Evolutionary conservation across 768 basidiomycete genomes (phyloP).

Genomic region (Phlebiopsis flavidoalba): DNA sequence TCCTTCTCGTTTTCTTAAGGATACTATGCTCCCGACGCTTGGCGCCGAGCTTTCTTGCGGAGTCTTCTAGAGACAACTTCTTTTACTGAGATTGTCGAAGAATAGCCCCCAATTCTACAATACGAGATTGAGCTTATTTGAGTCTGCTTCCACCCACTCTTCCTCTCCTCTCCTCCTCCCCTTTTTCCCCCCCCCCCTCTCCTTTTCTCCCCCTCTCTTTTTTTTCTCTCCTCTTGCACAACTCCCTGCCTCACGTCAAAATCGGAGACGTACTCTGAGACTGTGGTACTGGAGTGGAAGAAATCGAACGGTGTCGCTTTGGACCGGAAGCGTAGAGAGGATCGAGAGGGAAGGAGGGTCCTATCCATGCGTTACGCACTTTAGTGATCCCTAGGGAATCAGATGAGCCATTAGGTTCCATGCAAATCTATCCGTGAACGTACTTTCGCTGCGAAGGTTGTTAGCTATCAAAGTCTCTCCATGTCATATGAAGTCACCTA

Average conservation of each 20-base stretch:
- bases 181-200: too few relatives aligned
- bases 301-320: conserved; percentile 48
- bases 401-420: neutral
- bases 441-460: conserved; percentile 41
- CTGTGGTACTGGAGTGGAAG: conserved; percentile 65
- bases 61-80: conserved; percentile 55
- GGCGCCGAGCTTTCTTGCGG: conserved; percentile 53
- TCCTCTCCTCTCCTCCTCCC: too few relatives aligned
- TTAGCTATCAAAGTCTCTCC: neutral
- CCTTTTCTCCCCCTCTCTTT: too few relatives aligned
- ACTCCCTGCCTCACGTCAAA: neutral
- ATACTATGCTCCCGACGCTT: conserved; percentile 55
- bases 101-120: conserved; percentile 66
- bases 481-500: conserved; percentile 26
- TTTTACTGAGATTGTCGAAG: conserved; percentile 42
- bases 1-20: conserved; percentile 57
- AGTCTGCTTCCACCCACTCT: too few relatives aligned
- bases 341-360: conserved; percentile 66
- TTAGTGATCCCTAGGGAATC: conserved; percentile 57
- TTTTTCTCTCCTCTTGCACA: too few relatives aligned
- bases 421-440: conserved; percentile 14
- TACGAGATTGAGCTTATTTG: neutral
- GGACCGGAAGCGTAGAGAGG: conserved; percentile 48
- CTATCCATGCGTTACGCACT: conserved; percentile 67
- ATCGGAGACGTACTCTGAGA: conserved; percentile 16